Conservation (phyloP, 1,139 yeast genomes). For the Saccharomycopsis phalli region DNA sequence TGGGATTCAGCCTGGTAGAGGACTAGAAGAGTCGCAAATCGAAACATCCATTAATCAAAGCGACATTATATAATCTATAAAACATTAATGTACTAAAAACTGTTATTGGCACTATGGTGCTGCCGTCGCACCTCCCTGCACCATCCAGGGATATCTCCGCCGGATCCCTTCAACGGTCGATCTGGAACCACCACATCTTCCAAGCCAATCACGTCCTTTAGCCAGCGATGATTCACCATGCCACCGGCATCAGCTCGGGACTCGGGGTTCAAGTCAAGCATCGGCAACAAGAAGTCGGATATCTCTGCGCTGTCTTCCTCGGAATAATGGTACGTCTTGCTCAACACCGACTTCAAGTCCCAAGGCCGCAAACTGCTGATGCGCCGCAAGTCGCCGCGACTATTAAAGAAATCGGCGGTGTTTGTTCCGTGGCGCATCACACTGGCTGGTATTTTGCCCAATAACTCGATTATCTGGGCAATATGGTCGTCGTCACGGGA, state of each 20-base stretch:
- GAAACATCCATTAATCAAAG: background rate
- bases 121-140: conserved; percentile 8
- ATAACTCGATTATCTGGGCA: conserved; percentile 66
- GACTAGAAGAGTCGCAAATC: background rate
- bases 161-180: conserved; percentile 50
- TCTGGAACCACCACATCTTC: conserved; percentile 40
- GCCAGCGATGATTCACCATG: conserved; percentile 67
- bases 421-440: conserved; percentile 42
- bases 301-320: conserved; percentile 44
- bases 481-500: conserved; percentile 77
- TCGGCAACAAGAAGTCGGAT: conserved; percentile 53
- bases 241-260: conserved; percentile 71
- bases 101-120: background rate
- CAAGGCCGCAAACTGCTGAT: conserved; percentile 56
- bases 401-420: conserved; percentile 42
- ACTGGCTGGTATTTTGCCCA: conserved; percentile 49
- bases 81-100: background rate
- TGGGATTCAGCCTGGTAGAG: background rate
- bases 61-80: background rate
- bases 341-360: conserved; percentile 53
- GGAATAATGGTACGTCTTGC: conserved; percentile 50
- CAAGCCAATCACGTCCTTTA: conserved; percentile 51
- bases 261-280: conserved; percentile 60
- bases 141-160: conserved; percentile 66
- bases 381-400: conserved; percentile 46